Evolutionary conservation across 2,329 filamentous ascomycete genomes (phyloP).

Genomic region (Monilinia laxa): DNA sequence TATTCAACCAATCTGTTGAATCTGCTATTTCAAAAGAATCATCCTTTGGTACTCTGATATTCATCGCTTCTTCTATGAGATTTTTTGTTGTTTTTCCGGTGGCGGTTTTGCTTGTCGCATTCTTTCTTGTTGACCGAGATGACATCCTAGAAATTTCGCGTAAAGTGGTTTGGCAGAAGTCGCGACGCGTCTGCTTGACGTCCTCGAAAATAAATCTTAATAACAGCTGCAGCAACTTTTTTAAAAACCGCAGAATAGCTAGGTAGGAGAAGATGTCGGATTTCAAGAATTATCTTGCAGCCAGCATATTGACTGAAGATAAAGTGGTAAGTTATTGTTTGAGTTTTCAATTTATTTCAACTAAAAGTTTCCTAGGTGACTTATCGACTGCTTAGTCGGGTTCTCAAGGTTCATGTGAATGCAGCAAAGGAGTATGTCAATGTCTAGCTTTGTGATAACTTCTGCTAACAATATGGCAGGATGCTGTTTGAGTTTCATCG

Average conservation of each 20-base stretch:
- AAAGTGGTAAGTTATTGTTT: slow-evolving; percentile 35
- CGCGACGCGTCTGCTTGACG: slow-evolving; percentile 18
- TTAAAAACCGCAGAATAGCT: slow-evolving; percentile 20
- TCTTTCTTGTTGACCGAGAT: slow-evolving; percentile 9
- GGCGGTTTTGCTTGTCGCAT: slow-evolving; percentile 24
- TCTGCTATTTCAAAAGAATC: slow-evolving; percentile 56
- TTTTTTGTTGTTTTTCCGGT: slow-evolving; percentile 1
- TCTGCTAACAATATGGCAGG: slow-evolving; percentile 46
- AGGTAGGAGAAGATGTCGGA: slow-evolving; percentile 38
- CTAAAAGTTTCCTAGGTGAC: slow-evolving; percentile 62
- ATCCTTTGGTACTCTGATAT: slow-evolving; percentile 23
- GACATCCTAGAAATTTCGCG: slow-evolving; percentile 31
- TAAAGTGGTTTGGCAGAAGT: slow-evolving; percentile 32
- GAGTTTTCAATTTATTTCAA: background rate
- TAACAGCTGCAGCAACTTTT: slow-evolving; percentile 15
- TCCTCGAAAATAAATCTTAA: slow-evolving; percentile 20
- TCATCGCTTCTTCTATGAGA: slow-evolving; percentile 23
- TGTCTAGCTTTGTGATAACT: background rate
- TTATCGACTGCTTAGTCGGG: slow-evolving; percentile 81
- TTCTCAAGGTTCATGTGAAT: slow-evolving; percentile 80
- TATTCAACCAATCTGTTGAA: slow-evolving; percentile 81
- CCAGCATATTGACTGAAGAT: slow-evolving; percentile 40
- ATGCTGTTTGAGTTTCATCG: slow-evolving; percentile 86
- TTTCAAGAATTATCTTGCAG: slow-evolving; percentile 41
- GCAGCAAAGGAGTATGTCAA: slow-evolving; percentile 74